Percentiles rank a stretch among this genome's conserved stretches.
Conservation (phyloP, 164 flowering plant genomes). For the Dillenia turbinata region DNA sequence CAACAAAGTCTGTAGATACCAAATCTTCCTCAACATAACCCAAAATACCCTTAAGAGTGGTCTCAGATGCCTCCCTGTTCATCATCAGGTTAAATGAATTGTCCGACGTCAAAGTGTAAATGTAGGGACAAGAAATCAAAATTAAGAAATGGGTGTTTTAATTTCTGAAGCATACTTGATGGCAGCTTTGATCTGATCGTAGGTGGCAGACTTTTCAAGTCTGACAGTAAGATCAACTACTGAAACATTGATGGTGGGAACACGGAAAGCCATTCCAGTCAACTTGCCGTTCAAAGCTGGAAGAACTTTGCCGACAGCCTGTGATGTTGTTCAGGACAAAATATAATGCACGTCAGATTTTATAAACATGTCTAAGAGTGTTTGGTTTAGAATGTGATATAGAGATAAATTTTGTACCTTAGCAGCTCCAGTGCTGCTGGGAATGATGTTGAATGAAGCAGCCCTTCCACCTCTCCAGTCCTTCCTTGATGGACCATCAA, state of each 20-base stretch:
- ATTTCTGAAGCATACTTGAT: conserved; percentile 37
- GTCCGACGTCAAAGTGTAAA: not conserved
- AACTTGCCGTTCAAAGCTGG: conserved; percentile 62
- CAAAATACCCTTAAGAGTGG: conserved; percentile 76
- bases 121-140: not conserved
- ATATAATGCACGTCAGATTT: too few species aligned
- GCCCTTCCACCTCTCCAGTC: conserved; percentile 88
- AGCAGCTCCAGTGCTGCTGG: conserved; percentile 82
- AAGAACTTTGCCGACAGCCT: conserved; percentile 74
- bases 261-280: conserved; percentile 77
- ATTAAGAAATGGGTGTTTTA: not conserved
- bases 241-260: conserved; percentile 72
- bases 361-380: too few species aligned
- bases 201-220: conserved; percentile 57
- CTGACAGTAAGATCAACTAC: conserved; percentile 72
- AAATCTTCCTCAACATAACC: conserved; percentile 94
- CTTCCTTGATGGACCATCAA: conserved; percentile 78
- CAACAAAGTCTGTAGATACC: conserved; percentile 86
- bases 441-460: conserved; percentile 70
- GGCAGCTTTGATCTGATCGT: conserved; percentile 55
- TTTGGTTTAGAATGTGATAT: too few species aligned
- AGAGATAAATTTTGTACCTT: conserved; percentile 29
- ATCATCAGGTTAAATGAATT: not conserved
- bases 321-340: too few species aligned
- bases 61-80: conserved; percentile 74